These are phyloP conservation scores for Colletotrichum lentis DNA, from an alignment of 2,329 filamentous ascomycete species.

Conservation along the genomic window DNA sequence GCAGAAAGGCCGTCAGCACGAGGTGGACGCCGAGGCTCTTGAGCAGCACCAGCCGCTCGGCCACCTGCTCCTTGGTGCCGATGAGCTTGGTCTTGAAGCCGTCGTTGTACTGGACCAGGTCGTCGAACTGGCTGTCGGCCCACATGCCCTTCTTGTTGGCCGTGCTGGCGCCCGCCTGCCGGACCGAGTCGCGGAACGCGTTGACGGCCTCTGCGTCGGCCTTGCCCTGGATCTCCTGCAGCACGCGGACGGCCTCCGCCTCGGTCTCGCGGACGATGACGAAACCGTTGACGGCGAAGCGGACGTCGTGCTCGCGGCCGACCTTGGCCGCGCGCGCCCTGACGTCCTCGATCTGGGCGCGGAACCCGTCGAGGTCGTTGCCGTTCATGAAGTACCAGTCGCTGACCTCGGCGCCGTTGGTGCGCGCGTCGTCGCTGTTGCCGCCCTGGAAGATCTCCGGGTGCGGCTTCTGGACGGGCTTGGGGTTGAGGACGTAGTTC, in stretches of 20 bases:
- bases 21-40: constrained; percentile 56
- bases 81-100: constrained; percentile 65
- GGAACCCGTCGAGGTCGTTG: constrained; percentile 62
- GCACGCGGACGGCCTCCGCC: constrained; percentile 57
- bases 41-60: constrained; percentile 57
- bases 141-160: constrained; percentile 61
- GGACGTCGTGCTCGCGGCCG: constrained; percentile 52
- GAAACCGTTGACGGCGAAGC: constrained; percentile 61
- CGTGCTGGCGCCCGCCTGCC: constrained; percentile 59
- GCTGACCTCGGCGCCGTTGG: constrained; percentile 56
- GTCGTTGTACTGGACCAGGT: constrained; percentile 64
- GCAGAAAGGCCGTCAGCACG: constrained; percentile 57
- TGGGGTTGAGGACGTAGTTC: constrained; percentile 59
- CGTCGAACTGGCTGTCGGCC: constrained; percentile 60
- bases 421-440: constrained; percentile 59
- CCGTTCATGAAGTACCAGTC: constrained; percentile 66
- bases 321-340: constrained; percentile 55
- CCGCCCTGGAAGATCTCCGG: constrained; percentile 64
- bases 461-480: constrained; percentile 58
- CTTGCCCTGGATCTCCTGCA: constrained; percentile 62
- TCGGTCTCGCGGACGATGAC: constrained; percentile 60
- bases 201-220: constrained; percentile 59
- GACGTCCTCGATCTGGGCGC: constrained; percentile 59
- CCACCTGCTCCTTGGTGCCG: constrained; percentile 60
- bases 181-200: constrained; percentile 58